These are phyloP conservation scores for Globisporangium irregulare DNA, from an alignment of 352 stramenopile genomes.

Conservation along the genomic window DNA sequence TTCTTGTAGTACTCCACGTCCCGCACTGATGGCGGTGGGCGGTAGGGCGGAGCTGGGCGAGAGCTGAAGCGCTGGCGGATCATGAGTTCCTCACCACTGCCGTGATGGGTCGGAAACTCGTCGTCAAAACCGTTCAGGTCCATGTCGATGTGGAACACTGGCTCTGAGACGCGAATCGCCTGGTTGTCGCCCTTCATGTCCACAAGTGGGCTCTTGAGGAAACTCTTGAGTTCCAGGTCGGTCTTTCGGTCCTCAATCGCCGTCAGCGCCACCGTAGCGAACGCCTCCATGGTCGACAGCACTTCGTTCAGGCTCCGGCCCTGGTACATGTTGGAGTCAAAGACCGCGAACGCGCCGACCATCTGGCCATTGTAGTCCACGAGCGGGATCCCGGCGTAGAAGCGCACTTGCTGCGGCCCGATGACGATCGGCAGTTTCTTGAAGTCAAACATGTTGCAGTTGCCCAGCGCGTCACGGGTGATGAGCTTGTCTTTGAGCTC, in stretches of 20 bases:
- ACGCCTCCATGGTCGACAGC: slow-evolving; percentile 36
- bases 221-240: slow-evolving; percentile 47
- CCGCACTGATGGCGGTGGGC: neutral
- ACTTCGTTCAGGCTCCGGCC: slow-evolving; percentile 39
- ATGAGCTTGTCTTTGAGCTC: slow-evolving; percentile 35
- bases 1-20: slow-evolving; percentile 48
- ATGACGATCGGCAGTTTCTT: slow-evolving; percentile 60
- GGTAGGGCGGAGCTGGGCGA: slow-evolving; percentile 5
- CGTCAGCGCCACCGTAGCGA: slow-evolving; percentile 31
- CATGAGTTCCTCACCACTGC: slow-evolving; percentile 5
- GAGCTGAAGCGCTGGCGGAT: slow-evolving; percentile 12
- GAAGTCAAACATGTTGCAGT: slow-evolving; percentile 44
- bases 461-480: slow-evolving; percentile 42
- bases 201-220: slow-evolving; percentile 51
- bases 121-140: slow-evolving; percentile 26
- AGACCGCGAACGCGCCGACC: slow-evolving; percentile 63
- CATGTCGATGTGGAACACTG: slow-evolving; percentile 30
- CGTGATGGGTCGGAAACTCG: slow-evolving; percentile 7
- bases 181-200: slow-evolving; percentile 28
- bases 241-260: slow-evolving; percentile 42
- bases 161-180: slow-evolving; percentile 30
- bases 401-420: slow-evolving; percentile 62
- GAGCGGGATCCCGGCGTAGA: slow-evolving; percentile 70
- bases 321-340: slow-evolving; percentile 41
- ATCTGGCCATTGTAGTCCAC: slow-evolving; percentile 37